These are phyloP conservation scores for Aspergillus fumigatus DNA, from an alignment of 2,329 filamentous ascomycete species.

Conservation along the genomic window DNA sequence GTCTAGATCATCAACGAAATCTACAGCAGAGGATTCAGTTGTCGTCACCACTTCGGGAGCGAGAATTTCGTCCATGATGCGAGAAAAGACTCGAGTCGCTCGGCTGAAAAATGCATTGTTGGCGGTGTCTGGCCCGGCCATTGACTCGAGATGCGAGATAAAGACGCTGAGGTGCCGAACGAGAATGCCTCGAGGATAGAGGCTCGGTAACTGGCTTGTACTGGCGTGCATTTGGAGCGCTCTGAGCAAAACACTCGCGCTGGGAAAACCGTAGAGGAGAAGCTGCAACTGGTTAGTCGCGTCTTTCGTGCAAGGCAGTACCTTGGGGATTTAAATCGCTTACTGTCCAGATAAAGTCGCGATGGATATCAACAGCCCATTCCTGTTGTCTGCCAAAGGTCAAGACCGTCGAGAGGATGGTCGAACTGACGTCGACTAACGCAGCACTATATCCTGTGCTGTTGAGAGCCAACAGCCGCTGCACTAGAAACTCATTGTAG, in stretches of 20 bases:
- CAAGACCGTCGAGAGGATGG: constrained; percentile 21
- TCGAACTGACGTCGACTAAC: constrained; percentile 19
- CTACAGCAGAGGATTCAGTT: not conserved
- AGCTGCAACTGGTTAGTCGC: constrained; percentile 6
- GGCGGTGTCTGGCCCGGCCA: constrained; percentile 29
- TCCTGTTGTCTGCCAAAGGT: constrained; percentile 19
- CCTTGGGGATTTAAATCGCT: not conserved
- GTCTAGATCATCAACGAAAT: not conserved
- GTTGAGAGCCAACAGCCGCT: constrained; percentile 22
- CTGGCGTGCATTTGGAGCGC: constrained; percentile 19
- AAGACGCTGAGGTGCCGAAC: constrained; percentile 39
- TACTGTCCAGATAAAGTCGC: constrained; percentile 21
- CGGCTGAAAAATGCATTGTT: constrained; percentile 21
- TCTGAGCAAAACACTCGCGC: constrained; percentile 23
- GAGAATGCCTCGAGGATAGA: constrained; percentile 32
- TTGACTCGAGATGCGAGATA: constrained; percentile 36
- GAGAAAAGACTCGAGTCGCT: constrained; percentile 17
- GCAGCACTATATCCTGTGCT: constrained; percentile 14
- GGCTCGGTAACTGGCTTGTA: constrained; percentile 22
- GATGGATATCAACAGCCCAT: constrained; percentile 18
- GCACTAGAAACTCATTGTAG: constrained; percentile 25
- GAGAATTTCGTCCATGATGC: constrained; percentile 24
- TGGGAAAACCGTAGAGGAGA: constrained; percentile 23
- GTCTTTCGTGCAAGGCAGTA: not conserved
- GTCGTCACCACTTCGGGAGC: constrained; percentile 11